phyloP scores from a whole-genome alignment of 2,329 filamentous ascomycete species.

The Tolypocladium guangdongense region DNA sequence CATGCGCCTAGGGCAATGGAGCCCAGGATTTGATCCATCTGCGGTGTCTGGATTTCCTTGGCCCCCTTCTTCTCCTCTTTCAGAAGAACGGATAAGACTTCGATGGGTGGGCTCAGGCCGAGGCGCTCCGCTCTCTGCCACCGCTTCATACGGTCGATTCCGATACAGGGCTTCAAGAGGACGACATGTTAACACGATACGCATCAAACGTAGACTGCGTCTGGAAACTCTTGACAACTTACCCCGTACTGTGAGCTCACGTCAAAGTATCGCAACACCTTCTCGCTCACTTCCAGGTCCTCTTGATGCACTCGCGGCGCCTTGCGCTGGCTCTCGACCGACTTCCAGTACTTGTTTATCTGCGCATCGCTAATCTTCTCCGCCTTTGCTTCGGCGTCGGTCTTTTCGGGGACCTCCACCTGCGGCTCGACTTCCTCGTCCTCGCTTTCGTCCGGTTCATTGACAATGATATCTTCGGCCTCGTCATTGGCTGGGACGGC shows the following conservation, averaged over 20 bases:
- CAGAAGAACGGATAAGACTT: slow-evolving; percentile 77
- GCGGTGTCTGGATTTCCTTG: slow-evolving; percentile 49
- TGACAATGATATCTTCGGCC: slow-evolving; percentile 11
- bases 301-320: slow-evolving; percentile 69
- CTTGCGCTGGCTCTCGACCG: slow-evolving; percentile 56
- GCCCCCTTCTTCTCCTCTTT: slow-evolving; percentile 53
- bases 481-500: slow-evolving; percentile 10
- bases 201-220: background rate
- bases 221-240: slow-evolving; percentile 29
- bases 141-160: slow-evolving; percentile 67
- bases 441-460: slow-evolving; percentile 13
- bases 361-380: slow-evolving; percentile 54
- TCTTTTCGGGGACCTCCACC: slow-evolving; percentile 28
- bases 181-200: slow-evolving; percentile 3
- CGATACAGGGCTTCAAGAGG: slow-evolving; percentile 65
- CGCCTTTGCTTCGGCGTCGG: slow-evolving; percentile 45
- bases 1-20: slow-evolving; percentile 31
- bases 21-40: slow-evolving; percentile 59
- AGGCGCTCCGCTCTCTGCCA: slow-evolving; percentile 80
- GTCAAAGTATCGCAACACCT: slow-evolving; percentile 85
- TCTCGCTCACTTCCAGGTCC: slow-evolving; percentile 62
- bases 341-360: slow-evolving; percentile 68
- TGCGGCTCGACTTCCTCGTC: slow-evolving; percentile 14
- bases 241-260: slow-evolving; percentile 86
- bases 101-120: slow-evolving; percentile 78